Evolutionary conservation across 2,329 filamentous ascomycete genomes (phyloP).

Genomic region (Plenodomus tracheiphilus): DNA sequence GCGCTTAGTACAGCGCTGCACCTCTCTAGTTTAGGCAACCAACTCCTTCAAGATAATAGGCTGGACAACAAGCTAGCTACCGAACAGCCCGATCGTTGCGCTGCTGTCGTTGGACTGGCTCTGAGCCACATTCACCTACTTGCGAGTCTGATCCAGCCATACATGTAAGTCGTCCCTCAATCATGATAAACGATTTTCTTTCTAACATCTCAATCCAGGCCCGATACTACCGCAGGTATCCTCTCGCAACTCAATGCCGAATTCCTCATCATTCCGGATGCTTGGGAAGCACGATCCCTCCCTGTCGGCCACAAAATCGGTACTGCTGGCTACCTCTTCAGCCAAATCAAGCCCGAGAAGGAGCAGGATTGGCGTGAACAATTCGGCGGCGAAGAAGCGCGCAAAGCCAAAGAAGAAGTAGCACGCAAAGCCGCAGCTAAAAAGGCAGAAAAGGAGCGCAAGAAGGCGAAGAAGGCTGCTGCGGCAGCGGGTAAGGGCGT

Average conservation of each 20-base stretch:
- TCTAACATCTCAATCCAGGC: conserved; percentile 25
- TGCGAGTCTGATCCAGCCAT: conserved; percentile 77
- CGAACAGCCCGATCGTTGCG: conserved; percentile 62
- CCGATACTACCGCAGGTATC: conserved; percentile 63
- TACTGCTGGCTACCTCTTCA: conserved; percentile 78
- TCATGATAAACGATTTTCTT: background rate
- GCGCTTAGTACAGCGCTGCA: conserved; percentile 68
- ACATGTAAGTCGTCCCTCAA: conserved; percentile 59
- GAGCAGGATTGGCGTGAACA: conserved; percentile 79
- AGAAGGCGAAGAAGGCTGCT: conserved; percentile 63
- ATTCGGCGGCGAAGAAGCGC: conserved; percentile 68
- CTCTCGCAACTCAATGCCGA: conserved; percentile 70
- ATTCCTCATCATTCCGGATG: conserved; percentile 62
- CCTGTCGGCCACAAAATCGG: conserved; percentile 77
- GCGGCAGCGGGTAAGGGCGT: conserved; percentile 72
- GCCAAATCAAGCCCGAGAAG: conserved; percentile 79
- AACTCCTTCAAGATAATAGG: conserved; percentile 59
- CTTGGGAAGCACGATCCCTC: conserved; percentile 44
- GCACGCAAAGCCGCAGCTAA: conserved; percentile 60
- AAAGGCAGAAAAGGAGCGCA: conserved; percentile 66
- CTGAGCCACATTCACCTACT: conserved; percentile 83
- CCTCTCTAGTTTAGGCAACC: conserved; percentile 65
- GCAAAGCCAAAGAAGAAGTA: conserved; percentile 72
- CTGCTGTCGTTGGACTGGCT: conserved; percentile 72
- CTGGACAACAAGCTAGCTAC: conserved; percentile 65